A percentile compares a stretch with the other conserved stretches of the same genome.
Evolutionary conservation across 2,329 filamentous ascomycete species (phyloP).

Genomic region (Onygenales sp.): DNA sequence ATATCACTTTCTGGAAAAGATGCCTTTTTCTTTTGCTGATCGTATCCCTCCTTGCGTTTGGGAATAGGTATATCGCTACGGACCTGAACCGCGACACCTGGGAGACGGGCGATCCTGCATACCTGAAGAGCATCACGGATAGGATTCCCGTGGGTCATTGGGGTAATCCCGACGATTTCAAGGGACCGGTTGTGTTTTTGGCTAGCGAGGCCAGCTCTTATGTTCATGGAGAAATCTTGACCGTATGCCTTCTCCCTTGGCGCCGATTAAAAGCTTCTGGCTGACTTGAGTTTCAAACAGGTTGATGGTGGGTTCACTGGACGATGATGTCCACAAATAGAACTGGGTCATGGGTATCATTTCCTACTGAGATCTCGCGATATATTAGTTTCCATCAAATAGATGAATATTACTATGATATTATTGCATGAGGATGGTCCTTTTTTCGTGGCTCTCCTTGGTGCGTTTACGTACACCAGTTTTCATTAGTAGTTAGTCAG

Average conservation of each 20-base stretch:
- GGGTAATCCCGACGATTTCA: conserved; percentile 11
- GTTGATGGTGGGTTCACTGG: conserved; percentile 8
- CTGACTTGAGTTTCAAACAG: neutral
- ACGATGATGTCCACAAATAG: neutral
- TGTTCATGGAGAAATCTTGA: conserved; percentile 42
- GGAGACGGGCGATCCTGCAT: neutral
- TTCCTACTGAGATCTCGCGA: no score
- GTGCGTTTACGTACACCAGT: no score
- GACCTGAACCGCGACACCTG: conserved; percentile 4
- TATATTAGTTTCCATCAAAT: no score
- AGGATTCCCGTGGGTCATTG: conserved; percentile 10
- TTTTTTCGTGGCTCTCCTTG: no score
- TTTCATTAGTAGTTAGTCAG: no score
- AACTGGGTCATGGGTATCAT: no score
- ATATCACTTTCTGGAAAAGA: neutral
- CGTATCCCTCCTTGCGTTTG: neutral
- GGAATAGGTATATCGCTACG: conserved; percentile 38
- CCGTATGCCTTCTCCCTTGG: neutral
- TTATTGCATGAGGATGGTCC: no score
- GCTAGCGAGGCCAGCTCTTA: conserved; percentile 13
- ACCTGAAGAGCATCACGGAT: conserved; percentile 6
- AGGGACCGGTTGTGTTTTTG: conserved; percentile 10
- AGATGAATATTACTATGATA: no score
- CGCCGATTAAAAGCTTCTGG: neutral
- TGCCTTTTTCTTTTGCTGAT: neutral